Conservation (phyloP, 306 rosid species). For the Cercis canadensis region DNA sequence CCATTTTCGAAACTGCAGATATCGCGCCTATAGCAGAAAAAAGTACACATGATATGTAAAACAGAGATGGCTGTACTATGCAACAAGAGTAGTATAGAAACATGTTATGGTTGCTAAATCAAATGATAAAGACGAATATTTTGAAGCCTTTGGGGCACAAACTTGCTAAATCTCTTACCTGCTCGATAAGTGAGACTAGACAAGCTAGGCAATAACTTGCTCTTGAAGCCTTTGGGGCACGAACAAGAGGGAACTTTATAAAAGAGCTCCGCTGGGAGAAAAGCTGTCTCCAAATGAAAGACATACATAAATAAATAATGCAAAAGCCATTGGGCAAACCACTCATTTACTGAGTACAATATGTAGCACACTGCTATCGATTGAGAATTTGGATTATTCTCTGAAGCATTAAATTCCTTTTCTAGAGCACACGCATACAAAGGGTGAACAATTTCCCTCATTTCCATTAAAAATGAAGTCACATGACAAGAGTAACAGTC, state of each 20-base stretch:
- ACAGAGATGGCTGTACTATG: background rate
- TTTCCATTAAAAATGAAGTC: slow-evolving; percentile 9
- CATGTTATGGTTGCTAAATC: background rate
- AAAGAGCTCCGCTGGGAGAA: slow-evolving; percentile 58
- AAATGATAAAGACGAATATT: background rate
- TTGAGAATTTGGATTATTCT: slow-evolving; percentile 6
- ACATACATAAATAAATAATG: slow-evolving; percentile 15
- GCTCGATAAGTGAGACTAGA: slow-evolving; percentile 90
- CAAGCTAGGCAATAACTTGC: slow-evolving; percentile 80
- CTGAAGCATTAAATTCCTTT: slow-evolving; percentile 10
- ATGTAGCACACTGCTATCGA: background rate
- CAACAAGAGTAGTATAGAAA: slow-evolving; percentile 15
- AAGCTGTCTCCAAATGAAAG: slow-evolving; percentile 57
- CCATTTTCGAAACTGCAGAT: slow-evolving; percentile 78
- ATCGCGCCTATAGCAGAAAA: slow-evolving; percentile 59
- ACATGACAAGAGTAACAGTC: background rate
- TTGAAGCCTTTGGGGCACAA: too few relatives aligned
- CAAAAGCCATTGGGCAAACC: slow-evolving; percentile 29
- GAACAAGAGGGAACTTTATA: slow-evolving; percentile 57
- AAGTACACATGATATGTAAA: slow-evolving; percentile 15
- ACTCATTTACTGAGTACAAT: background rate
- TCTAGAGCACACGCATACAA: slow-evolving; percentile 18
- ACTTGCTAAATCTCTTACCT: slow-evolving; percentile 71
- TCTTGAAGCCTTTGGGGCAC: slow-evolving; percentile 61
- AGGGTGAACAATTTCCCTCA: slow-evolving; percentile 16